A percentile compares a stretch with the other conserved stretches of the same genome.
phyloP scores from a whole-genome alignment of 345 rosid species.

The Eucalyptus urophylla region DNA sequence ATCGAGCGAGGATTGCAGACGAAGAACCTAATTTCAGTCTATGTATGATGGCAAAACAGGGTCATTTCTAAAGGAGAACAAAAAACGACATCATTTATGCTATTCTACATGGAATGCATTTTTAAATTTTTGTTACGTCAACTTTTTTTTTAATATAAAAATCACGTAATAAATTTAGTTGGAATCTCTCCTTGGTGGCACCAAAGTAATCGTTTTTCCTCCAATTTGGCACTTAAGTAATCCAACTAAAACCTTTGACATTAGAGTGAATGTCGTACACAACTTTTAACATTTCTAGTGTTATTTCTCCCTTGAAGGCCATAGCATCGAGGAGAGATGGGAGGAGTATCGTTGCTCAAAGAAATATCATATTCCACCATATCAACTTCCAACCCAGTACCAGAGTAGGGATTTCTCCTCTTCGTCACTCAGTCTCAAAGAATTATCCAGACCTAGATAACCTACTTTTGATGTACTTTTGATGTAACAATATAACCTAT shows the following conservation, averaged over 20 bases:
- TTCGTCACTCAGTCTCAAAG: accelerated
- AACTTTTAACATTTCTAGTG: no score
- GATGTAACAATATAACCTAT: neutral
- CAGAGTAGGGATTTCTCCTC: neutral
- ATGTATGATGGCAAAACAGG: no score
- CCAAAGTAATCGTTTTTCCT: no score
- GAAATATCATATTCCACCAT: accelerated
- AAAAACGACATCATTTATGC: no score
- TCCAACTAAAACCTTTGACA: accelerated
- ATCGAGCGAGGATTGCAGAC: accelerated
- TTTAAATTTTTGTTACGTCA: no score
- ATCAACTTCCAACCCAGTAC: neutral
- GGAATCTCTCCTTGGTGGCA: accelerated
- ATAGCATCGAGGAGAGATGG: neutral
- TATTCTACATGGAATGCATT: no score
- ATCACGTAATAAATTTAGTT: accelerated
- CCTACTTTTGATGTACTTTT: neutral
- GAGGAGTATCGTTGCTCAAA: accelerated
- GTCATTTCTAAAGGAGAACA: no score
- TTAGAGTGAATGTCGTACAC: accelerated
- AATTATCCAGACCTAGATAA: neutral
- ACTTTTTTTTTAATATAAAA: no score
- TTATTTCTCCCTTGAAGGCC: neutral
- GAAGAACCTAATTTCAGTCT: no score
- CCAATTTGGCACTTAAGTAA: no score